Conservation (phyloP, 768 basidiomycete genomes). For the Hygrocybe coccinea region DNA sequence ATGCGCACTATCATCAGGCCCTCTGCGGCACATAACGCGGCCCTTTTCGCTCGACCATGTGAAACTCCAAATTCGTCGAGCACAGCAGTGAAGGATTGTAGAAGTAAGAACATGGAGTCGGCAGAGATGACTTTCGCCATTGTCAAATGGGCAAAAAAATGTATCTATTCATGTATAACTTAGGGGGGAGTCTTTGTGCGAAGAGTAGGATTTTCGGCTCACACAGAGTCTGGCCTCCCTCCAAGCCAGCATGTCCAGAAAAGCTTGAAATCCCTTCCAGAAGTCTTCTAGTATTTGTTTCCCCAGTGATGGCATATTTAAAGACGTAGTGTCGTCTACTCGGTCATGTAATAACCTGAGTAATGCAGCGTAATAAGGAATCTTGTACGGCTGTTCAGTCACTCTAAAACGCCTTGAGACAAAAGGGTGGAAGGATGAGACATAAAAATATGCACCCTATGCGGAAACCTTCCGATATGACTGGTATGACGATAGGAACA, state of each 20-base stretch:
- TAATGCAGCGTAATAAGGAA: conserved; percentile 81
- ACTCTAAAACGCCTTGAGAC: conserved; percentile 43
- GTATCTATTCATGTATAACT: conserved; percentile 51
- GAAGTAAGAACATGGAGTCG: conserved; percentile 72
- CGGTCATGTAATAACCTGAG: conserved; percentile 62
- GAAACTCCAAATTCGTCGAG: conserved; percentile 88
- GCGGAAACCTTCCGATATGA: conserved; percentile 69
- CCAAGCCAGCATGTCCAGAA: conserved; percentile 87
- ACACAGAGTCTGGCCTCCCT: conserved; percentile 85
- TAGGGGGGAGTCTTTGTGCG: background rate
- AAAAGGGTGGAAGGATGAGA: background rate
- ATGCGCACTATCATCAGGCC: conserved; percentile 64
- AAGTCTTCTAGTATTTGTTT: conserved; percentile 80
- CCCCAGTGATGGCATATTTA: conserved; percentile 51
- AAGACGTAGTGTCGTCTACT: conserved; percentile 30
- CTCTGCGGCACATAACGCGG: conserved; percentile 77
- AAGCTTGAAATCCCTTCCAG: conserved; percentile 85
- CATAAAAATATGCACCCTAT: conserved; percentile 48
- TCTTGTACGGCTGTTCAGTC: conserved; percentile 92
- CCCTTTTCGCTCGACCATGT: conserved; percentile 75
- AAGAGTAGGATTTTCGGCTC: conserved; percentile 30
- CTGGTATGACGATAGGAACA: conserved; percentile 52
- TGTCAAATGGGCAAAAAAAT: conserved; percentile 88
- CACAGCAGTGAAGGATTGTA: conserved; percentile 81
- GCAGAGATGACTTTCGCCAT: conserved; percentile 68